Evolutionary conservation across 768 basidiomycete species (phyloP), one percentile per base, ranked within the genome.

Genomic region (Exidia glandulosa): DNA sequence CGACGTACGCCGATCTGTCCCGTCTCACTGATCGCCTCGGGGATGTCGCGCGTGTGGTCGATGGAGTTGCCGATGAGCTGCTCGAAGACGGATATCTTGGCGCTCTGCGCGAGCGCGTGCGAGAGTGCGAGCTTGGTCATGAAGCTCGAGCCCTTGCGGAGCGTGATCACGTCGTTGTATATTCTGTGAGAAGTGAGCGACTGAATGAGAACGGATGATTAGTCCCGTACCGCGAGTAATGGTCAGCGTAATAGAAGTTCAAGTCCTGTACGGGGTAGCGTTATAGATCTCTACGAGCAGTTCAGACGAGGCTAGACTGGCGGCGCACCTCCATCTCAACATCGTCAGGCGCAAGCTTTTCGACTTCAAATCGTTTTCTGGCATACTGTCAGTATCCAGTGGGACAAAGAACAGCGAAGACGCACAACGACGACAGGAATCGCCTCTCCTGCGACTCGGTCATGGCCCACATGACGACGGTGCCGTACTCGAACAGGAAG

Each of bases 261-360:
- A 97, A 76, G 68, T 97, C 94, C 76, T n/a, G n/a, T n/a, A n/a
- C n/a, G n/a, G n/a, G n/a, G n/a, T n/a, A n/a, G n/a, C n/a, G n/a
- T n/a, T n/a, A n/a, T n/a, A n/a, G n/a, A n/a, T n/a, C n/a, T n/a
- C n/a, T n/a, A n/a, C n/a, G n/a, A n/a, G n/a, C n/a, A n/a, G n/a
- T n/a, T n/a, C n/a, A n/a, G n/a, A n/a, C n/a, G n/a, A n/a, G n/a
- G n/a, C n/a, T n/a, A n/a, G n/a, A n/a, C n/a, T n/a, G n/a, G n/a
- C n/a, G n/a, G n/a, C n/a, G n/a, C n/a, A n/a, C n/a, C n/a, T 97
- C 94, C 89, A 91, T 94, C 72, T 97, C 94, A 30, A 94, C 77
- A 63, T 88, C 87, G 32, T 94, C 88, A n/a, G 87, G 77, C 34
- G 86, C 91, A 50, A 95, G 75, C 68, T 86, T 88, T 63, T 95